Percentiles rank a stretch among this genome's conserved stretches.
phyloP scores from a whole-genome alignment of 2,329 filamentous ascomycete genomes.

The Fonsecaea monophora region DNA sequence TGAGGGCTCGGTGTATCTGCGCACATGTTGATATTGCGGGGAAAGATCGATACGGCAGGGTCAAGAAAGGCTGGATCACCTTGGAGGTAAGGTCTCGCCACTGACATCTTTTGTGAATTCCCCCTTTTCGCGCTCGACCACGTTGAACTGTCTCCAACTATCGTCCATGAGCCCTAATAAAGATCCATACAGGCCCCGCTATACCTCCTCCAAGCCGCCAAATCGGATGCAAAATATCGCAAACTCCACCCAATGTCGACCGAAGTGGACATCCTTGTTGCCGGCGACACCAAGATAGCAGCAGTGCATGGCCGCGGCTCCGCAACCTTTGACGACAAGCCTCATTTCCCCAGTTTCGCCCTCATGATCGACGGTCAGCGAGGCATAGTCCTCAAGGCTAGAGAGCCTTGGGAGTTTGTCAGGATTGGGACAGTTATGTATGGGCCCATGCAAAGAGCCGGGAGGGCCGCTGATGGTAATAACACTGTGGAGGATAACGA shows the following conservation, averaged over 20 bases:
- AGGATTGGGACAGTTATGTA: not conserved
- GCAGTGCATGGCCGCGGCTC: not conserved
- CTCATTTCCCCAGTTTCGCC: not conserved
- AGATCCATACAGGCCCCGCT: not conserved
- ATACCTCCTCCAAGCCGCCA: not conserved
- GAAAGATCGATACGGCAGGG: not conserved
- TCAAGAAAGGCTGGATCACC: not conserved
- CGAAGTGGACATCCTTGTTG: not conserved
- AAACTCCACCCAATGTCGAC: not conserved
- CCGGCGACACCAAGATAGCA: not conserved
- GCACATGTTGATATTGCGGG: slow-evolving; percentile 4
- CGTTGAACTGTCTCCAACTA: not conserved
- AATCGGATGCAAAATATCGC: not conserved
- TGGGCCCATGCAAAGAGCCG: not conserved
- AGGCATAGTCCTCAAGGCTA: not conserved
- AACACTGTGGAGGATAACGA: not conserved
- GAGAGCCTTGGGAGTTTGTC: not conserved
- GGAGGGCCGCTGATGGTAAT: not conserved
- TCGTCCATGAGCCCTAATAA: not conserved
- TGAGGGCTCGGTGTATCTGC: not conserved
- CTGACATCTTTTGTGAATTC: not conserved
- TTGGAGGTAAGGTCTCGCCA: not conserved
- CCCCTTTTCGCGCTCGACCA: not conserved
- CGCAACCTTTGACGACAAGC: not conserved
- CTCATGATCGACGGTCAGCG: not conserved